Conservation (phyloP, 495 filamentous ascomycete genomes). For the Daldinia decipiens region DNA sequence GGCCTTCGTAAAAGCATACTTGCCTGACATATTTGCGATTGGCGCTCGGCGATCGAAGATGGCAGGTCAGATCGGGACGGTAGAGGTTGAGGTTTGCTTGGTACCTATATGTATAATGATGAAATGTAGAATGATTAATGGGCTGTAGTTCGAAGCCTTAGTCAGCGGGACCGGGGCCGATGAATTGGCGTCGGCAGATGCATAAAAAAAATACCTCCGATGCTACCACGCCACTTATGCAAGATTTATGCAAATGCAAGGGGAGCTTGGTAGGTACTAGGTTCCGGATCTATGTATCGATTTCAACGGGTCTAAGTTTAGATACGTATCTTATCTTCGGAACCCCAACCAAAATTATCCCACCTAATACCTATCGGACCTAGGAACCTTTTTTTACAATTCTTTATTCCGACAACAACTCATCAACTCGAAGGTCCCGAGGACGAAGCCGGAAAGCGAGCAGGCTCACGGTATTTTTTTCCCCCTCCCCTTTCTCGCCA, state of each 20-base stretch:
- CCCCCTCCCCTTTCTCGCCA: neutral
- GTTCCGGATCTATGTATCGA: no score
- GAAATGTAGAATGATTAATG: neutral
- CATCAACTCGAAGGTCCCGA: conserved; percentile 9
- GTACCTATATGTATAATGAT: no score
- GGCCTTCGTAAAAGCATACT: conserved; percentile 87
- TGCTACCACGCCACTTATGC: neutral
- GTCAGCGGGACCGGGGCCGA: neutral
- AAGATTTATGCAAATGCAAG: neutral
- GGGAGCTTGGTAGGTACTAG: no score
- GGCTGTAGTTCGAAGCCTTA: neutral
- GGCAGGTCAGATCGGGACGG: neutral
- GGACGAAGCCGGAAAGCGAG: conserved; percentile 5
- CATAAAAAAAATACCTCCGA: conserved; percentile 23
- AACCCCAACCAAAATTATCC: conserved; percentile 43
- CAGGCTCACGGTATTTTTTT: conserved; percentile 15
- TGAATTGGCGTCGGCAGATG: conserved; percentile 21
- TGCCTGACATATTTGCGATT: conserved; percentile 77
- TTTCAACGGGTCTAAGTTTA: neutral
- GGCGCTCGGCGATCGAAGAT: conserved; percentile 22
- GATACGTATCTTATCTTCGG: conserved; percentile 37
- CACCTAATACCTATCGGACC: conserved; percentile 13
- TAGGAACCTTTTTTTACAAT: neutral
- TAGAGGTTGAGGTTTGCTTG: conserved; percentile 15
- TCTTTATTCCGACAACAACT: conserved; percentile 29